Base-by-base conservation (phyloP, 2,329 filamentous ascomycete genomes). In the Monosporascus cannonballus region DNA sequence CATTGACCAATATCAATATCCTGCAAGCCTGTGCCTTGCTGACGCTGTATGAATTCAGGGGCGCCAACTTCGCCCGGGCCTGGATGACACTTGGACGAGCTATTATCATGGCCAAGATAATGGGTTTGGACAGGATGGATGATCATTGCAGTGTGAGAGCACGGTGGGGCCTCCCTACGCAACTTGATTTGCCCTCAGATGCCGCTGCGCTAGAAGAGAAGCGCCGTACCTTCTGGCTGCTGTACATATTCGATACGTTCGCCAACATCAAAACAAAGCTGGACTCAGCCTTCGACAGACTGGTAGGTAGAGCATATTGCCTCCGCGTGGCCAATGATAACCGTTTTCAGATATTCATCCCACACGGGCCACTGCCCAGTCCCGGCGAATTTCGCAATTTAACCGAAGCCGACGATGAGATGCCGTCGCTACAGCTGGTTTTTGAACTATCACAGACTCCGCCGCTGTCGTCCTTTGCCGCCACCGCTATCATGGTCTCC, bases 61-160 rank as follows among this genome's bases (percentile, higher is more conserved):
- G 41, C 4, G n/a, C 41, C 15, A 53, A 53, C n/a, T 50, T 53
- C 15, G 39, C 51, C 14, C 24, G 47, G 20, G 51, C 51, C 22
- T 53, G 51, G 51, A 47, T 53, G 15, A 53, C 51, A 3, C 34
- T 53, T 2, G 51, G 51, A 17, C 47, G 51, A 30, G 47, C 47
- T 27, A 50, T 53, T 14, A 42, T 39, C 15, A 30, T 53, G 17
- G 41, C 30, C n/a, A 46, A 53, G 25, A 41, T 53, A 8, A 53
- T 53, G 51, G 17, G 47, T 24, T 30, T 53, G 22, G 47, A 53
- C 34, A 46, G 27, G n/a, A 30, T 25, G 15, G 15, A 5, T 6
- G 8, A 6, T 6, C 7, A 41, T 5, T 27, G 3, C 25, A 25
- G 17, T 25, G 15, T 4, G 11, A 22, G 24, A 14, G 25, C 37